Percentiles rank a stretch among this genome's conserved stretches.
Evolutionary conservation across 2,329 filamentous ascomycete species (phyloP).

Genomic region (Capronia epimyces): DNA sequence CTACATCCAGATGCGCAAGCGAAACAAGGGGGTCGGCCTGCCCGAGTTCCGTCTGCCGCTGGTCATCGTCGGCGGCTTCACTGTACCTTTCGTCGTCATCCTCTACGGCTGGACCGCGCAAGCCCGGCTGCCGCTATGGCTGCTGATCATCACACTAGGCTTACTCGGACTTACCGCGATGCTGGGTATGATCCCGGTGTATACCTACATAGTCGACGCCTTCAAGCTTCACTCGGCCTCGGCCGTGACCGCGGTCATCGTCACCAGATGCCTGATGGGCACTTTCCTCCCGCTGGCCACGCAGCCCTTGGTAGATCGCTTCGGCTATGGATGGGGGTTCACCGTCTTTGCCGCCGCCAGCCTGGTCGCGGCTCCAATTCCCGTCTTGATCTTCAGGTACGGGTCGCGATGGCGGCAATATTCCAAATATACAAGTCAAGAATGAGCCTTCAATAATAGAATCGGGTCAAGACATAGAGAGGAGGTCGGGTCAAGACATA

Average conservation of each 20-base stretch:
- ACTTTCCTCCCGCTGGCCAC: conserved; percentile 29
- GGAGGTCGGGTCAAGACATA: too few relatives aligned
- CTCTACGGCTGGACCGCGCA: conserved; percentile 27
- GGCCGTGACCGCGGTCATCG: conserved; percentile 28
- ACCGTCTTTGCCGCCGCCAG: conserved; percentile 23
- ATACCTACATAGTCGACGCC: conserved; percentile 29
- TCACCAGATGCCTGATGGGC: conserved; percentile 26
- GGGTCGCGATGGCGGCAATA: conserved; percentile 20
- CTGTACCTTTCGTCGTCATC: conserved; percentile 25
- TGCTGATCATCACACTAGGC: conserved; percentile 17
- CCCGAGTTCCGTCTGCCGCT: conserved; percentile 44
- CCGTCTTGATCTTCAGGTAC: conserved; percentile 22
- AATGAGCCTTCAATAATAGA: too few relatives aligned
- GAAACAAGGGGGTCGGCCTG: conserved; percentile 33
- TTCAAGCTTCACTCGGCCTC: conserved; percentile 41
- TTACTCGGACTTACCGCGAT: conserved; percentile 21
- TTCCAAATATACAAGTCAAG: conserved; percentile 23
- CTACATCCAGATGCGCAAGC: conserved; percentile 30
- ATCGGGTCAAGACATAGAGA: too few relatives aligned
- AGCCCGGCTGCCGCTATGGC: conserved; percentile 14
- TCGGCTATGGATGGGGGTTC: conserved; percentile 29
- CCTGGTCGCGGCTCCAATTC: conserved; percentile 23
- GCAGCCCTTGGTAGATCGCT: conserved; percentile 20
- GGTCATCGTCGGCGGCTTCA: conserved; percentile 43
- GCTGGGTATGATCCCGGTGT: conserved; percentile 23